phyloP scores from a whole-genome alignment of 2,329 filamentous ascomycete species.

The Myriosclerotinia curreyana region DNA sequence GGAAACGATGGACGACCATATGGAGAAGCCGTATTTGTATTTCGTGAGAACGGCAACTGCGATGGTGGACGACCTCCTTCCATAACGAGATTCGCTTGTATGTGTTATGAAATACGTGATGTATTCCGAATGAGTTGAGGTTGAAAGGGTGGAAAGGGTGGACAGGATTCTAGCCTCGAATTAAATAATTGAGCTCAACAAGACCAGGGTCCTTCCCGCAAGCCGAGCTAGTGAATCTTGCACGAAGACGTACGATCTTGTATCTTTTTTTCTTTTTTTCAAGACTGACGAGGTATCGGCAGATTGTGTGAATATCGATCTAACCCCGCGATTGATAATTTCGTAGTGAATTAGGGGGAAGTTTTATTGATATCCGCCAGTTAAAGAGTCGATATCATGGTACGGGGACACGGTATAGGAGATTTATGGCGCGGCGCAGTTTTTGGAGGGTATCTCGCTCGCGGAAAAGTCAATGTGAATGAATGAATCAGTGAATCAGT shows the following conservation, averaged over 20 bases:
- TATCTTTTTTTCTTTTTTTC: background rate
- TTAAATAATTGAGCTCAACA: background rate
- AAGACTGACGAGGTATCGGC: background rate
- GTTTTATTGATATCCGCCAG: background rate
- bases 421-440: conserved; percentile 9
- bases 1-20: conserved; percentile 32
- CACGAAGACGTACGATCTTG: background rate
- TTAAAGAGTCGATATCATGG: background rate
- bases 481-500: no score
- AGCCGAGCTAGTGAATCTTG: background rate
- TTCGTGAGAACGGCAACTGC: conserved; percentile 37
- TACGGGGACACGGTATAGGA: background rate
- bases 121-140: background rate
- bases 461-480: background rate
- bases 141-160: background rate
- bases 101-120: background rate
- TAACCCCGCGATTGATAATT: background rate
- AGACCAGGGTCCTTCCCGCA: background rate
- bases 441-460: conserved; percentile 4
- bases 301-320: background rate
- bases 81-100: conserved; percentile 30
- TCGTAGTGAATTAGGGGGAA: background rate
- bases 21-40: conserved; percentile 38
- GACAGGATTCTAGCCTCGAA: background rate
- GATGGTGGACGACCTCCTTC: conserved; percentile 38